These are phyloP conservation scores for Daphne laureola DNA, from an alignment of 441 rosid genomes.

Conservation along the genomic window DNA sequence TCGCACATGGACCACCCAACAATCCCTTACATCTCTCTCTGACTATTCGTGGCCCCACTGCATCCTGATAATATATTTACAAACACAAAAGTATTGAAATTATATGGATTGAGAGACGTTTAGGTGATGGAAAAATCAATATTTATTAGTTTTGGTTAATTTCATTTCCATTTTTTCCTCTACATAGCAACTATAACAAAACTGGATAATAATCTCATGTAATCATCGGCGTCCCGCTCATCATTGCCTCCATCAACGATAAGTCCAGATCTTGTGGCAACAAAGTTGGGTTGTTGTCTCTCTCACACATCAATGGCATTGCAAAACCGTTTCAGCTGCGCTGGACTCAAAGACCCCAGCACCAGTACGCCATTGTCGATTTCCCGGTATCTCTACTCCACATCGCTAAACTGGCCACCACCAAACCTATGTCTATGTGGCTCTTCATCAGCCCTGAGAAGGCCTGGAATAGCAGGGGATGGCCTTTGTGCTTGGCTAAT, in stretches of 20 bases:
- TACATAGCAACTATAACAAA: too few relatives aligned
- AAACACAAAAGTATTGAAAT: too few relatives aligned
- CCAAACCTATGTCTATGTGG: conserved; percentile 38
- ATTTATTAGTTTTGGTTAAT: too few relatives aligned
- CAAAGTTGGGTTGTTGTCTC: conserved; percentile 79
- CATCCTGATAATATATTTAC: too few relatives aligned
- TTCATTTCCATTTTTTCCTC: too few relatives aligned
- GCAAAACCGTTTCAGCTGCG: conserved; percentile 54
- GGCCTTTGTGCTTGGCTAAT: conserved; percentile 82
- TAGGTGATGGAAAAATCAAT: too few relatives aligned
- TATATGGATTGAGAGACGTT: too few relatives aligned
- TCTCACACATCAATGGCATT: conserved; percentile 70
- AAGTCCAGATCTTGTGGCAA: conserved; percentile 95
- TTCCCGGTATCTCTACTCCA: conserved; percentile 69
- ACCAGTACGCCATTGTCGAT: conserved; percentile 46
- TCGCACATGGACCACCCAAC: too few relatives aligned
- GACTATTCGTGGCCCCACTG: too few relatives aligned
- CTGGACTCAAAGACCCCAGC: conserved; percentile 65
- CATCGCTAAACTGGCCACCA: conserved; percentile 83
- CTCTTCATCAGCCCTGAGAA: conserved; percentile 35
- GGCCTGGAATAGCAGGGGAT: conserved; percentile 61
- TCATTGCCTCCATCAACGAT: conserved; percentile 89
- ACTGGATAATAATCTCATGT: too few relatives aligned
- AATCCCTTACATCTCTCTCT: too few relatives aligned
- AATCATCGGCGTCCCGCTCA: conserved; percentile 80